These are phyloP conservation scores for Hibiscus tridactylites DNA, from an alignment of 345 rosid genomes.

Conservation along the genomic window DNA sequence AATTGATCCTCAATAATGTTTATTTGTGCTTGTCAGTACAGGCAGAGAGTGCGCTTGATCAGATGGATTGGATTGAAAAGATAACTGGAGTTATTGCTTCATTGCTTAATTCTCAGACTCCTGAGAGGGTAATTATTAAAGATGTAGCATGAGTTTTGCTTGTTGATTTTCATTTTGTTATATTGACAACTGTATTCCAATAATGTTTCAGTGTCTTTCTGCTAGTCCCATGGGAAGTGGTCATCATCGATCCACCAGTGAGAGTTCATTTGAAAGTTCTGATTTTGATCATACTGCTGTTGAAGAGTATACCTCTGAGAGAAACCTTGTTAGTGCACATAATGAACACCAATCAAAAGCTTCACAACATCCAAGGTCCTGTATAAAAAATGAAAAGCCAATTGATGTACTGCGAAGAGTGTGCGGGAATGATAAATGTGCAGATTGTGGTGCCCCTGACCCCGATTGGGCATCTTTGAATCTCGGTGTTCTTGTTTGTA, in stretches of 20 bases:
- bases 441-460: conserved; percentile 96
- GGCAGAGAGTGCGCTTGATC: conserved; percentile 98
- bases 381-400: conserved; percentile 71
- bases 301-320: conserved; percentile 71
- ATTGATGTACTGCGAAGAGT: conserved; percentile 69
- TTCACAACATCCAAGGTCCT: conserved; percentile 61
- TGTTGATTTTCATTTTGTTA: background rate
- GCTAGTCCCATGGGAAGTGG: conserved; percentile 82
- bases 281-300: conserved; percentile 75
- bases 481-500: conserved; percentile 94
- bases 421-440: conserved; percentile 89
- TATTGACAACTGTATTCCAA: conserved; percentile 18
- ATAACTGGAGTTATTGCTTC: conserved; percentile 99
- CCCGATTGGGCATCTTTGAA: conserved; percentile 99
- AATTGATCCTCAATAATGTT: conserved; percentile 33
- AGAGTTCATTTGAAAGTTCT: conserved; percentile 91
- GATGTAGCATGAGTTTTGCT: background rate
- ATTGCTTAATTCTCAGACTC: conserved; percentile 87
- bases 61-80: conserved; percentile 98
- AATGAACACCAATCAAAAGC: conserved; percentile 57
- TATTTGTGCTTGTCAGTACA: conserved; percentile 67
- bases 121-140: conserved; percentile 61
- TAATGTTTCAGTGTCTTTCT: conserved; percentile 54
- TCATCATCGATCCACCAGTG: conserved; percentile 92
- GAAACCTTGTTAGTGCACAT: conserved; percentile 43